phyloP scores from a whole-genome alignment of 192 early-diverging fungal species.

The Backusella circina region DNA sequence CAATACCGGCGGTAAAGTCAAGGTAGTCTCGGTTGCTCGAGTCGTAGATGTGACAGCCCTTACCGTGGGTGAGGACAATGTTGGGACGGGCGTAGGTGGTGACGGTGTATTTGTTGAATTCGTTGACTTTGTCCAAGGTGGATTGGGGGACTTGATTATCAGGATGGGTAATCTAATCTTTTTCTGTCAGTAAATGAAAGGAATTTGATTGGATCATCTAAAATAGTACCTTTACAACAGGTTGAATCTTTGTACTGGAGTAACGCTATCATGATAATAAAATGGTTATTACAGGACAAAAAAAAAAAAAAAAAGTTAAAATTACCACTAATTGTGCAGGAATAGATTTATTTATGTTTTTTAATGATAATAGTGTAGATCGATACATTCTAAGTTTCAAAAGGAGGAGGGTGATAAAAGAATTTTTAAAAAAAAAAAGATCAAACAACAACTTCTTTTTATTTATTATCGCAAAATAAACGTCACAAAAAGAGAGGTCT shows the following conservation, averaged over 20 bases:
- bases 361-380: neutral
- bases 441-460: neutral
- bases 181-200: neutral
- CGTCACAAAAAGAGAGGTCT: neutral
- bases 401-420: neutral
- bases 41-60: conserved; percentile 82
- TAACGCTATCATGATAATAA: neutral
- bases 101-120: conserved; percentile 58
- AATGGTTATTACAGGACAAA: neutral
- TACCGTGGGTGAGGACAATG: conserved; percentile 77
- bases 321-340: neutral
- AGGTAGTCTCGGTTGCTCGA: conserved; percentile 71
- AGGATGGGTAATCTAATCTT: conserved; percentile 45
- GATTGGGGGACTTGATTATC: conserved; percentile 41
- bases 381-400: neutral
- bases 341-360: neutral
- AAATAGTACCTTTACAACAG: conserved; percentile 4
- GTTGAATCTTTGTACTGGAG: neutral
- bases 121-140: conserved; percentile 40
- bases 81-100: conserved; percentile 69
- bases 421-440: neutral
- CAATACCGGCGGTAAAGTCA: conserved; percentile 94
- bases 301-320: neutral
- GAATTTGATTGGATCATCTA: neutral
- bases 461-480: neutral